Base-by-base conservation (phyloP, 2,329 filamentous ascomycete genomes). In the Bisporella sp. region DNA sequence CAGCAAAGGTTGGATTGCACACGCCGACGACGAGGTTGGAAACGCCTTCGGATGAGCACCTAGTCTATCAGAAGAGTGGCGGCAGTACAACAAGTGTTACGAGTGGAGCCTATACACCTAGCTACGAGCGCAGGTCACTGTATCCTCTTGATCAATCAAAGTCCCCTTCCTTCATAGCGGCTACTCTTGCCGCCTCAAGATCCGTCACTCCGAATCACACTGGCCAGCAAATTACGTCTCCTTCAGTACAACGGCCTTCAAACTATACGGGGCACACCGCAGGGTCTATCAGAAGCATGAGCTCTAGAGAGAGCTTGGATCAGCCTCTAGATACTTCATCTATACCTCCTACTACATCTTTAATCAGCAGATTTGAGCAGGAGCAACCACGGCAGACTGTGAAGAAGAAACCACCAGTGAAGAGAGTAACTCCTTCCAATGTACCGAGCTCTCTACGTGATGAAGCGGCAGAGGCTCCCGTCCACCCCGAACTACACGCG, bases 351-450 rank as follows among this genome's bases (percentile, higher is more conserved):
- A 84, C 84, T 0, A 79, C 73, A 3, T 78, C 81, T 4, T 71
- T 89, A 21, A 83, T 89, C 48, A 78, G 78, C 39, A 74, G 87
- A 69, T 89, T 89, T 57, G 85, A 90, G 66, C 71, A 74, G 55
- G 73, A 69, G 41, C 54, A 41, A 13, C 51, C 52, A 42, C 47
- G 55, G 41, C 35, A 51, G 6, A 43, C 33, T 8, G 47, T 55
- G 50, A 54, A 53, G 21, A 53, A 47, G 32, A 45, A 32, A 32
- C 48, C 51, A 7, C 12, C 43, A 41, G 28, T 45, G 11, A 55
- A 45, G 35, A 57, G 50, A 40, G 41, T 55, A 37, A 33, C 41
- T 30, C 46, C 57, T 39, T 37, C 35, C 8, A 37, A 37, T 37
- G 21, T 21, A 21, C 21, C 21, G 21, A 21, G 21, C 21, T 21